phyloP scores from a whole-genome alignment of 164 flowering plant species.

The Buxus sempervirens region DNA sequence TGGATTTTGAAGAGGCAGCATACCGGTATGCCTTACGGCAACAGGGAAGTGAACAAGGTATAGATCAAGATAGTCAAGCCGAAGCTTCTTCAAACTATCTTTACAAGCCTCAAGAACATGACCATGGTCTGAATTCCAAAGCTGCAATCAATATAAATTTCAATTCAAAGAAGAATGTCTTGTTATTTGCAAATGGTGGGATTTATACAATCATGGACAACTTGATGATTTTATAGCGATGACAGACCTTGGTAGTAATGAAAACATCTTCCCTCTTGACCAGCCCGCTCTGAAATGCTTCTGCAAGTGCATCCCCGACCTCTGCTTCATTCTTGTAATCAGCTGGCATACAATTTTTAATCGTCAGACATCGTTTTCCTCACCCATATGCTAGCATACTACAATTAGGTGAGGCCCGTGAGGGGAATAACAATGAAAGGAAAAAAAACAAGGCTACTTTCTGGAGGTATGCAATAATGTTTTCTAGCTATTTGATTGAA shows the following conservation, averaged over 20 bases:
- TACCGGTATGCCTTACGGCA: conserved; percentile 85
- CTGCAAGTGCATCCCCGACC: conserved; percentile 83
- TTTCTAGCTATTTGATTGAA: too few relatives aligned
- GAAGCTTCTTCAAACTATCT: conserved; percentile 84
- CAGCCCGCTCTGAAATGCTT: conserved; percentile 67
- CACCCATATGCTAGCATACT: too few relatives aligned
- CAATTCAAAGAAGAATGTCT: neutral
- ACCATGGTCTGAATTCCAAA: conserved; percentile 95
- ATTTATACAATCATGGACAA: neutral
- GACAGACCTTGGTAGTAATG: conserved; percentile 76
- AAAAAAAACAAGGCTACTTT: too few relatives aligned
- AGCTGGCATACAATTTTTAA: conserved; percentile 48
- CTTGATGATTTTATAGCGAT: neutral
- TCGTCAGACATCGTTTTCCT: conserved; percentile 1
- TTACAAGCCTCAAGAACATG: conserved; percentile 92
- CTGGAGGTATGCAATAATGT: too few relatives aligned
- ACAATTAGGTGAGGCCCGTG: too few relatives aligned
- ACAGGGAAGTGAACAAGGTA: conserved; percentile 91
- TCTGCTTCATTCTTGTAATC: conserved; percentile 86
- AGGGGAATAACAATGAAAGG: too few relatives aligned
- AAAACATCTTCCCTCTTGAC: conserved; percentile 91
- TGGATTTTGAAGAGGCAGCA: neutral
- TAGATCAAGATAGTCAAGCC: conserved; percentile 79
- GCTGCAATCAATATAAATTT: conserved; percentile 38
- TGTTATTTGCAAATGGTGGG: neutral